Evolutionary conservation across 116 monocot species (phyloP).

Genomic region (Posidonia oceanica): DNA sequence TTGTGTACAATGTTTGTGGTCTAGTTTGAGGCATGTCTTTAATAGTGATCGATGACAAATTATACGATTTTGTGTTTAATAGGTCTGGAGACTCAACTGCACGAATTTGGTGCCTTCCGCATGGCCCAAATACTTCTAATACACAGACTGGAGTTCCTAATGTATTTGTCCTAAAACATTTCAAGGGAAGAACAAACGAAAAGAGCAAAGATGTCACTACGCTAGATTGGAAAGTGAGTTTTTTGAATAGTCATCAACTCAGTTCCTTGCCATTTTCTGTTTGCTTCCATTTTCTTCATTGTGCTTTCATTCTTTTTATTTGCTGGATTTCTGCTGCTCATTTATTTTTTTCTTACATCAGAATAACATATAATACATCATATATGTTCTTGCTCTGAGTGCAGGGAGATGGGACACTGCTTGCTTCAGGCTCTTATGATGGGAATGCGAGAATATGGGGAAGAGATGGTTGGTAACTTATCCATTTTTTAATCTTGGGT

Average conservation of each 20-base stretch:
- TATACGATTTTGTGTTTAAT: neutral
- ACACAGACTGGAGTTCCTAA: conserved; percentile 28
- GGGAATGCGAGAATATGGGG: conserved; percentile 97
- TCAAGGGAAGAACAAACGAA: conserved; percentile 83
- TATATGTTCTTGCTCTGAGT: neutral
- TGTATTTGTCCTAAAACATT: conserved; percentile 76
- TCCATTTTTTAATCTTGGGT: neutral
- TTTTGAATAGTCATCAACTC: neutral
- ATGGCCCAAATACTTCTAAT: conserved; percentile 49
- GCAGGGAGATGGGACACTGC: conserved; percentile 83
- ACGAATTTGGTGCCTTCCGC: conserved; percentile 87
- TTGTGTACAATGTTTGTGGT: too few species aligned
- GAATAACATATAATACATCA: neutral
- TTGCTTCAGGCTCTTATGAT: conserved; percentile 99
- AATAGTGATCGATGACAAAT: neutral
- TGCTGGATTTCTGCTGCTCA: neutral
- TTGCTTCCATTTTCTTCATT: neutral
- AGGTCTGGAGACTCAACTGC: conserved; percentile 99
- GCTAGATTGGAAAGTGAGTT: conserved; percentile 97
- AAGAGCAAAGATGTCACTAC: conserved; percentile 99
- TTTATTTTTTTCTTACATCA: neutral
- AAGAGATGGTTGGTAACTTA: conserved; percentile 52
- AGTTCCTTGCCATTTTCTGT: conserved; percentile 1
- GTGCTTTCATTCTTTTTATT: neutral
- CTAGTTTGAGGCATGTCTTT: neutral